Percentiles rank a stretch among this genome's conserved stretches.
Evolutionary conservation across 2,329 filamentous ascomycete genomes (phyloP).

Genomic region (Fusarium duplospermum): DNA sequence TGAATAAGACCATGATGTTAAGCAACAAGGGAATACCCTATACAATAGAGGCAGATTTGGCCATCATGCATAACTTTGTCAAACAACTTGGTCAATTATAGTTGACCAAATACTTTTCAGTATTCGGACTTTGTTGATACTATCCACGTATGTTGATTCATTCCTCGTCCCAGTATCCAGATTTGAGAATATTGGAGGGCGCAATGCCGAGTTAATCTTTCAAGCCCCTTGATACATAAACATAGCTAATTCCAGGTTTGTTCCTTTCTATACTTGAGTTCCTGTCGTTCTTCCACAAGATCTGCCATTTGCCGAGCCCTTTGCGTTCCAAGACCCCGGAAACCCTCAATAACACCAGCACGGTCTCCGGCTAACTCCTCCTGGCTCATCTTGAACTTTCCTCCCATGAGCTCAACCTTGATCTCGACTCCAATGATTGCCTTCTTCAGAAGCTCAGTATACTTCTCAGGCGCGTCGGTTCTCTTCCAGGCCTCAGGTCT

Average conservation of each 20-base stretch:
- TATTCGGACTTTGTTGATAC: neutral
- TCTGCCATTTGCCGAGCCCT: neutral
- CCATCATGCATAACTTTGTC: too few relatives aligned
- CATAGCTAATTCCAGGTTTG: neutral
- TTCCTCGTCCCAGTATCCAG: too few relatives aligned
- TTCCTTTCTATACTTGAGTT: neutral
- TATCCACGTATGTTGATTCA: neutral
- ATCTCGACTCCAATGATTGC: neutral
- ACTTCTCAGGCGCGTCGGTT: neutral
- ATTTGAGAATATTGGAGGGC: neutral
- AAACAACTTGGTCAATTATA: neutral
- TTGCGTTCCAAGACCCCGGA: neutral
- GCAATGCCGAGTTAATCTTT: too few relatives aligned
- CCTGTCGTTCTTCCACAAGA: neutral
- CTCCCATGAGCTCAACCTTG: neutral
- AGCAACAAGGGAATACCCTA: neutral
- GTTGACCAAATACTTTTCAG: neutral
- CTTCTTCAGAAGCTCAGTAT: neutral
- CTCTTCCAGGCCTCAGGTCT: neutral
- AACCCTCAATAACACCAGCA: neutral
- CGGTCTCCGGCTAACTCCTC: neutral
- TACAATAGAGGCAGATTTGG: neutral
- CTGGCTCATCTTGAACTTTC: neutral
- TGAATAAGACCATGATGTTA: neutral
- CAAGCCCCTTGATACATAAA: neutral